Percentiles rank a stretch among this genome's conserved stretches.
Conservation (phyloP, 129 eudicot genomes). For the Chrysanthemum seticuspe region DNA sequence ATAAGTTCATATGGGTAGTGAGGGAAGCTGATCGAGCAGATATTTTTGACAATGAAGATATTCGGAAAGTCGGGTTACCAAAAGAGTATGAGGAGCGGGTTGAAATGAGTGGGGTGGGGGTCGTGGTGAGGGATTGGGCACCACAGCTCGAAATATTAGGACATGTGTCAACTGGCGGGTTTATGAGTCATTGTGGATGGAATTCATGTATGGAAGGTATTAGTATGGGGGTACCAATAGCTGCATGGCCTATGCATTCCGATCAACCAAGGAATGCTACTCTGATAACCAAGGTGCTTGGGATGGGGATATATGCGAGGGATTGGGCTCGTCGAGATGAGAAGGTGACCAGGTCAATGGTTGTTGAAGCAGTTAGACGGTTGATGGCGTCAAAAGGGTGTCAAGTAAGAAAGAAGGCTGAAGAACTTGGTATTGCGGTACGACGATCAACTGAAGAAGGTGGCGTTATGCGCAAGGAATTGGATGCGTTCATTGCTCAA, state of each 20-base stretch:
- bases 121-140: conserved; percentile 40
- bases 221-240: conserved; percentile 44
- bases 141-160: conserved; percentile 29
- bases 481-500: conserved; percentile 30
- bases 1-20: conserved; percentile 33
- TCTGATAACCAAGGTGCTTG: conserved; percentile 27
- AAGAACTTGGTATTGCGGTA: conserved; percentile 21
- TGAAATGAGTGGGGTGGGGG: conserved; percentile 20
- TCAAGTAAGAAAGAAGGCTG: conserved; percentile 26
- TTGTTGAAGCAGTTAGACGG: conserved; percentile 25
- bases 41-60: conserved; percentile 12
- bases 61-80: too few species aligned
- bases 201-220: conserved; percentile 46
- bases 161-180: conserved; percentile 7
- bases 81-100: conserved; percentile 4
- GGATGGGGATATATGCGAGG: conserved; percentile 28
- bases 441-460: conserved; percentile 11
- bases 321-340: conserved; percentile 30
- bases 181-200: conserved; percentile 13
- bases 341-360: conserved; percentile 20
- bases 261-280: conserved; percentile 13
- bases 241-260: conserved; percentile 55
- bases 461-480: conserved; percentile 32
- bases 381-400: conserved; percentile 36
- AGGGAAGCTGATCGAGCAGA: conserved; percentile 31